phyloP scores from a whole-genome alignment of 148 eudicot species.

The Arctostaphylos glauca region DNA sequence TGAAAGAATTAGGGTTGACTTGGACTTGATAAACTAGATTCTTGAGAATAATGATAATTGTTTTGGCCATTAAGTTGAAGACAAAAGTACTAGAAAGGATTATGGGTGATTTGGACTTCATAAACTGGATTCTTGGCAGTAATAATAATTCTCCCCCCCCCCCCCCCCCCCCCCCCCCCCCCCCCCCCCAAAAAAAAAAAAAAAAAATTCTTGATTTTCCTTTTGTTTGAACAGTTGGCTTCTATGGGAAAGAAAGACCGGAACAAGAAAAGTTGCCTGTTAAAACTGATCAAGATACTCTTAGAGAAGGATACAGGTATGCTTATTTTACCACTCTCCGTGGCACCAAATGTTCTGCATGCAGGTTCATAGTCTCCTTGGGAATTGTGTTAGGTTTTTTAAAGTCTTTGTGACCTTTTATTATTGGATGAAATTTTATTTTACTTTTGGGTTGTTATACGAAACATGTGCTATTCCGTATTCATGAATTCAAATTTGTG shows the following conservation, averaged over 20 bases:
- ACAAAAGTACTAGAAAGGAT: too few relatives aligned
- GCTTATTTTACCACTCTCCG: conserved; percentile 3
- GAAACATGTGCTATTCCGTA: neutral
- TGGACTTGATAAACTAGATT: too few relatives aligned
- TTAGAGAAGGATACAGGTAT: conserved; percentile 82
- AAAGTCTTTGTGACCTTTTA: neutral
- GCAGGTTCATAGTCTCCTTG: neutral
- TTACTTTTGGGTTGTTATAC: neutral
- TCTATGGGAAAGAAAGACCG: conserved; percentile 51
- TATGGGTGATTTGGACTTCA: too few relatives aligned
- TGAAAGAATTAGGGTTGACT: neutral
- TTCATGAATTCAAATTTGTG: neutral
- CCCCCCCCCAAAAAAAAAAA: too few relatives aligned
- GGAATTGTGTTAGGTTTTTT: neutral
- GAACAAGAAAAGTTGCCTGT: conserved; percentile 41
- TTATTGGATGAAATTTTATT: neutral
- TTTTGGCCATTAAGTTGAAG: too few relatives aligned
- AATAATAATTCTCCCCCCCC: too few relatives aligned
- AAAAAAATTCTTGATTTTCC: neutral
- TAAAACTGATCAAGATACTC: conserved; percentile 81
- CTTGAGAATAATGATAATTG: too few relatives aligned
- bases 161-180: too few relatives aligned
- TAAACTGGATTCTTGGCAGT: too few relatives aligned
- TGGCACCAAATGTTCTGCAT: neutral
- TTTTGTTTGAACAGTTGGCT: conserved; percentile 41